Base-by-base conservation (phyloP, 2,329 filamentous ascomycete species). In the Pseudophaeomoniella oleicola region DNA sequence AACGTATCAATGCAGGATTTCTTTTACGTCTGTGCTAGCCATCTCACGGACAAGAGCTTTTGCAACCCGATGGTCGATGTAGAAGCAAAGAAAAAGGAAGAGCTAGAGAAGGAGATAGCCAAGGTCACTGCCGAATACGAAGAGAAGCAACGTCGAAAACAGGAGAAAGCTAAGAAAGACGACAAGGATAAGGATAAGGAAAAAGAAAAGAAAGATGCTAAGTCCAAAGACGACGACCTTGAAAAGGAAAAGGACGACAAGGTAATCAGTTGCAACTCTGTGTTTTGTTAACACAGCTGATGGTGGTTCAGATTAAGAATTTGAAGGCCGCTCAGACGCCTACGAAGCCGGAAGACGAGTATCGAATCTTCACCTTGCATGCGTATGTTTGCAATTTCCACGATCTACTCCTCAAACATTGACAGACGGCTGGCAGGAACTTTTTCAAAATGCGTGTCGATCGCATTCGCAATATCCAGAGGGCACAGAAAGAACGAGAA, bases 371-470 rank as follows among this genome's bases (percentile, higher is more conserved):
- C 59, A 74, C 81, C 45, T 65, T 94, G 40, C 81, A 88, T 52
- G 86, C 78, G 81, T 88, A 59, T 38, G 58, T 52, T 13, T 38
- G 37, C 27, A 19, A 13, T 37, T 46, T 30, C 27, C 40, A 2
- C 19, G 13, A 12, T 41, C 22, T 10, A 3, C 15, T 9, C 13
- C 35, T 37, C 14, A 34, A 43, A 34, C 38, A 18, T 42, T 39
- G 14, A 35, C 32, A 39, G 11, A 14, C n/a, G n/a, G n/a, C n/a
- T n/a, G n/a, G n/a, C 50, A 90, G 84, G 48, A 71, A 75, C 16
- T 94, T 98, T 58, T 92, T 85, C 53, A 80, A 88, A 47, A 83
- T 86, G 62, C 76, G 90, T 12, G 55, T 94, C 35, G 76, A 85
- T 53, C 81, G 80, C 52, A 78, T 86, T 51, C 72, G 78, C 31